Conservation (phyloP, 352 stramenopile genomes). For the Phytopythium vexans region DNA sequence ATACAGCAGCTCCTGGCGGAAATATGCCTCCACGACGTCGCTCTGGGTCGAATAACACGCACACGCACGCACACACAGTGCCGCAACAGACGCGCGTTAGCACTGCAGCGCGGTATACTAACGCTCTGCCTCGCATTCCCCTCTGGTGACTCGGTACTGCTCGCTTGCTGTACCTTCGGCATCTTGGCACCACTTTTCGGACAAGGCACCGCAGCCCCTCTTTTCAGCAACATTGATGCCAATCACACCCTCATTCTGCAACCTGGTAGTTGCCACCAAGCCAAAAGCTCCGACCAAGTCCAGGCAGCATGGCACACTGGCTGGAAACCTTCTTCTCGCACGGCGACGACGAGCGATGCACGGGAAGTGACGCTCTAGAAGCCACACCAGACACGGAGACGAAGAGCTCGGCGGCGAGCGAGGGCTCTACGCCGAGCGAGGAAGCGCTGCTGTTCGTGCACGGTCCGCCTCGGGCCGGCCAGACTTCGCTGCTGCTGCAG, state of each 20-base stretch:
- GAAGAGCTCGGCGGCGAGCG: constrained; percentile 10
- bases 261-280: background rate
- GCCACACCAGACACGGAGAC: background rate
- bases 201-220: no score
- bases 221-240: background rate
- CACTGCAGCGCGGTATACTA: background rate
- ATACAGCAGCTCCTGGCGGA: constrained; percentile 32
- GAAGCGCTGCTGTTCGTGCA: constrained; percentile 42
- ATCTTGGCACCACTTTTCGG: no score
- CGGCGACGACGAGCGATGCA: constrained; percentile 22
- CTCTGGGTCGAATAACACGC: background rate
- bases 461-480: constrained; percentile 28
- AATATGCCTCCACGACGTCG: constrained; percentile 20
- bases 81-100: background rate
- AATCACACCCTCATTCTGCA: background rate
- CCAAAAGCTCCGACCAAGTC: no score
- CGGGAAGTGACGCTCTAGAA: constrained; percentile 1
- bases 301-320: constrained; percentile 12
- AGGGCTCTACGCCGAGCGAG: constrained; percentile 2
- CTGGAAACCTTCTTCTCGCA: constrained; percentile 73
- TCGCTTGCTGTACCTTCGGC: constrained; percentile 2
- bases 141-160: no score
- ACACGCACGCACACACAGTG: background rate
- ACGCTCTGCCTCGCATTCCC: background rate
- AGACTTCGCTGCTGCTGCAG: constrained; percentile 66